Conservation (phyloP, 73 alveolate species). For the Durusdinium trenchii region DNA sequence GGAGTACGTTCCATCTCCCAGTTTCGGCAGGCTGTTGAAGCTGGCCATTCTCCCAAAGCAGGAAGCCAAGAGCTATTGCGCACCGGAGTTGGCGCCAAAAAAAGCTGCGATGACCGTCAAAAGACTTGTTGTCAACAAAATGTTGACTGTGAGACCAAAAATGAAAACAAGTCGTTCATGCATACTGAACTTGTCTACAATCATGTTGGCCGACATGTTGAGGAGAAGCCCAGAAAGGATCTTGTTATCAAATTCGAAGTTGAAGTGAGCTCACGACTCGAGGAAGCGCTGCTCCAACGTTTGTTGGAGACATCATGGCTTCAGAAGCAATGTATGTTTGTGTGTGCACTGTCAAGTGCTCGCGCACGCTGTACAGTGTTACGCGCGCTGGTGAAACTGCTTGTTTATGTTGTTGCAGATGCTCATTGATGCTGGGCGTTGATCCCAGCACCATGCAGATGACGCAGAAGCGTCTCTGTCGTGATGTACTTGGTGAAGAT, state of each 20-base stretch:
- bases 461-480: not conserved
- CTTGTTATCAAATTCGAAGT: not conserved
- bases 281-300: not conserved
- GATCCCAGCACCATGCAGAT: not conserved
- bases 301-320: not conserved
- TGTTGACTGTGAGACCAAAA: not conserved
- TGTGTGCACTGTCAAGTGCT: not conserved
- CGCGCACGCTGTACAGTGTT: not conserved
- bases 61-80: not conserved
- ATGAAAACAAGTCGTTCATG: not conserved
- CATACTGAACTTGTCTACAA: not conserved
- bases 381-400: constrained; percentile 10
- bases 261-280: not conserved
- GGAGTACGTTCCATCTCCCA: not conserved
- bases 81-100: not conserved
- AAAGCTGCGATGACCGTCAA: not conserved
- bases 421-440: not conserved
- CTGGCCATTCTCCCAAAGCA: too few species aligned
- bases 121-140: not conserved
- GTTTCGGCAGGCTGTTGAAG: too few species aligned
- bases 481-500: not conserved
- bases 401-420: not conserved
- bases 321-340: not conserved
- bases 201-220: not conserved
- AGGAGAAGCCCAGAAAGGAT: not conserved